Base-by-base conservation (phyloP, 495 filamentous ascomycete genomes). In the Neurospora sp. region DNA sequence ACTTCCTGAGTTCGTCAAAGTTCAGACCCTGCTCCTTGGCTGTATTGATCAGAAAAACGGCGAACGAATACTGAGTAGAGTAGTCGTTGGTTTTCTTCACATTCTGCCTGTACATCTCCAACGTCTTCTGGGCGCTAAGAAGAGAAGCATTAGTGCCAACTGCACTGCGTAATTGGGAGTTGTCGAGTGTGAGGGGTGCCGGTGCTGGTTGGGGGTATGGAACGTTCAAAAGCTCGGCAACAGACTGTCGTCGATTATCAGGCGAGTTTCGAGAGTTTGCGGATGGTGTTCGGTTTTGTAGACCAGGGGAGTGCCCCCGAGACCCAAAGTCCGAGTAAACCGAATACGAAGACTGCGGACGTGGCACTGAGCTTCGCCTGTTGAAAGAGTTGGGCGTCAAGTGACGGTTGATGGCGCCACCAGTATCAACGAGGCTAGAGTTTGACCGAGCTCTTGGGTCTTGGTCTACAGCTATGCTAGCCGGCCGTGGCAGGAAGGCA, bases 61-160 rank as follows among this genome's bases (percentile, higher is more conserved):
- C 96, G 77, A 99, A 97, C 37, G 96, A 94, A 81, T 98, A 98
- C 79, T 97, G 93, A 35, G 94, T 89, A 7, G 89, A 87, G 6
- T 91, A 88, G 78, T 98, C 93, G 73, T 93, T 95, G 0, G 94
- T 95, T 81, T 98, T 99, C 85, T 97, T 98, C 31, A 97, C 92
- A 78, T 97, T 98, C 48, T 90, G 90, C 39, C 96, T 87, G 78
- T 99, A 99, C 95, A 98, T 97, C 73, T 98, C 94, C 71, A 99
- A 86, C 2, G 96, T 98, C 78, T 97, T 91, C 77, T 92, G 90
- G 41, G 93, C 90, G 78, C 94, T 94, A 37, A 99, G 86, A 10
- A 98, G 84, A 3, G 93, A 96, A 20, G 94, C 94, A 79, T 96
- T 94, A 74, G 87, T 90, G 22, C 96, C 96, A 17, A 98, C 90